Base-by-base conservation (phyloP, 1,139 yeast species). In the Magnusiomyces clavatus region DNA sequence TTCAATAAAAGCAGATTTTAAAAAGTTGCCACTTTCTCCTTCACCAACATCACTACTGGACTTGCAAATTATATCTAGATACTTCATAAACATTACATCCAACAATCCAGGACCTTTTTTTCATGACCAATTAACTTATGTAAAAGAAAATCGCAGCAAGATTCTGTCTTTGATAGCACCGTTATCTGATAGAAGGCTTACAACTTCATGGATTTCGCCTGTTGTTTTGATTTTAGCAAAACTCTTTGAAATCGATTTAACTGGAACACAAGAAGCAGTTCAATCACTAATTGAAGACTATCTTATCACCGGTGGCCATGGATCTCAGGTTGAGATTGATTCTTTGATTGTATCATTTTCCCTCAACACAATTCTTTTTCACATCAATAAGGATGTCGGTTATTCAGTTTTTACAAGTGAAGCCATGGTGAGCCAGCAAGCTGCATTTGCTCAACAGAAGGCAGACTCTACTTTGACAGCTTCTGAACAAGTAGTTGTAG, bases 351-450 rank as follows among this genome's bases (percentile, higher is more conserved):
- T 72, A n/a, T 88, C 77, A 52, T 79, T 82, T 57, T 76, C 77
- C 55, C 86, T 80, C 63, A 83, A 85, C 49, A 70, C 75, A 6
- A 73, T 76, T 10, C 80, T 77, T 47, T 87, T 83, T 86, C 95
- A 85, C n/a, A 82, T 83, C 44, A 61, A 64, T 51, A 51, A 57
- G 1, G 53, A 50, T 17, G 37, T 54, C 16, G 57, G 54, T n/a
- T 52, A 48, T 17, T 42, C 54, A n/a, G 51, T 52, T 2, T 51
- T 54, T 31, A 46, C 54, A 10, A 50, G 49, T n/a, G 52, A 49
- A 19, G 24, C 45, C n/a, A 36, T 50, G 10, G 40, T 48, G 39
- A 49, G 50, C 14, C 60, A 60, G 44, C 46, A 49, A 29, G 46
- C 51, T 5, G 56, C 54, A 38, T 55, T 61, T 43, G 11, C 41